Conservation (phyloP, 345 rosid genomes). For the Salix exigua region DNA sequence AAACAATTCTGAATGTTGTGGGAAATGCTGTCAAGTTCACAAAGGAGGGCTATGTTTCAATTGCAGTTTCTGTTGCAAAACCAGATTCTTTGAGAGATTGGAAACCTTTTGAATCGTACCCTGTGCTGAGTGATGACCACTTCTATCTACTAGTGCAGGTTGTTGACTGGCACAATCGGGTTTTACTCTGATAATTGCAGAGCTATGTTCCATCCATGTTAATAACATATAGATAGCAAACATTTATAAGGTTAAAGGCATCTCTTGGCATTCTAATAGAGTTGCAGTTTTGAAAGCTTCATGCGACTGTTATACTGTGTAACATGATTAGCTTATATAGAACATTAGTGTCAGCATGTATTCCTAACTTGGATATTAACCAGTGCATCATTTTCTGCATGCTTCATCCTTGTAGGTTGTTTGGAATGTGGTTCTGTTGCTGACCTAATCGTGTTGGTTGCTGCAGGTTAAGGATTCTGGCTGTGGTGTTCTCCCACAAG, state of each 20-base stretch:
- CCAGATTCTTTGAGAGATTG: slow-evolving; percentile 71
- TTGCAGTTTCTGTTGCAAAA: slow-evolving; percentile 68
- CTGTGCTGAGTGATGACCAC: slow-evolving; percentile 52
- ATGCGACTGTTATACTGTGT: background rate
- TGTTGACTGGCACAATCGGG: slow-evolving; percentile 12
- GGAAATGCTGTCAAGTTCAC: slow-evolving; percentile 98
- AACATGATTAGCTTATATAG: background rate
- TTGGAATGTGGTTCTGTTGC: background rate
- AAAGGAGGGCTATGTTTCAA: slow-evolving; percentile 71
- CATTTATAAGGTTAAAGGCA: slow-evolving; percentile 1
- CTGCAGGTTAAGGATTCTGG: slow-evolving; percentile 85
- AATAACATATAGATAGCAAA: background rate
- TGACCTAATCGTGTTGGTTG: slow-evolving; percentile 9
- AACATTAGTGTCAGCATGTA: background rate
- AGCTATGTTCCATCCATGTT: background rate
- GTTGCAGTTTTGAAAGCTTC: background rate
- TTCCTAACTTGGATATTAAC: background rate
- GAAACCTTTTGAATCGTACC: slow-evolving; percentile 62
- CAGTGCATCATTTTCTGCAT: background rate
- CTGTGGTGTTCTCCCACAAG: slow-evolving; percentile 75
- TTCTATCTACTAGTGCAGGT: slow-evolving; percentile 86
- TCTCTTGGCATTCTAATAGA: background rate
- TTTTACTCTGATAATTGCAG: background rate
- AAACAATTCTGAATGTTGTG: slow-evolving; percentile 65
- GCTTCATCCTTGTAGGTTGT: background rate